Evolutionary conservation across 2,329 filamentous ascomycete genomes (phyloP).

Genomic region (Aspergillus nomiae): DNA sequence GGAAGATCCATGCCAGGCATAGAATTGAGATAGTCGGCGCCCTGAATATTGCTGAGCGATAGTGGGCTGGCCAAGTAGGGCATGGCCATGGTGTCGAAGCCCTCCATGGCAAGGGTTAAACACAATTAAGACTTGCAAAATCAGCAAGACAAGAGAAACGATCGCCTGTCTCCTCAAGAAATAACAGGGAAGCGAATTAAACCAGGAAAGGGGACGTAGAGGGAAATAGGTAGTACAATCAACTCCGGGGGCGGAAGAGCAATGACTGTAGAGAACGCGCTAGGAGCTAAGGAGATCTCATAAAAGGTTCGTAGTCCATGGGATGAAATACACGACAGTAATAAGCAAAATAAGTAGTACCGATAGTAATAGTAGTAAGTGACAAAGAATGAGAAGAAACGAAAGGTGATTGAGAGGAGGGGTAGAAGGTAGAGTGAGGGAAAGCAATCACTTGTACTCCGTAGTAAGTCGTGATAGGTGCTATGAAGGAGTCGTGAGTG

Average conservation of each 20-base stretch:
- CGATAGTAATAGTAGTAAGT: slow-evolving; percentile 11
- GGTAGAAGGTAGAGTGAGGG: slow-evolving; percentile 1
- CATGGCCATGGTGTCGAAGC: slow-evolving; percentile 64
- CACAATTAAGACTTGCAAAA: slow-evolving; percentile 1
- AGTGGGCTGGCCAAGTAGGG: slow-evolving; percentile 63
- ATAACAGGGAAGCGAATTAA: background rate
- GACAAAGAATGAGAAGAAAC: slow-evolving; percentile 14
- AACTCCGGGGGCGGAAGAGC: slow-evolving; percentile 5
- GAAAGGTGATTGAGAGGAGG: slow-evolving; percentile 2
- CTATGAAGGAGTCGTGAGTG: slow-evolving; percentile 19
- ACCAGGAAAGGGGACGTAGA: background rate
- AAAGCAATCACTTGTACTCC: slow-evolving; percentile 2
- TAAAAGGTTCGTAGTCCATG: slow-evolving; percentile 1
- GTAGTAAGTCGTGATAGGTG: slow-evolving; percentile 7
- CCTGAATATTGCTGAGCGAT: slow-evolving; percentile 55
- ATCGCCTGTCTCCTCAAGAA: background rate
- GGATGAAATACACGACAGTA: slow-evolving; percentile 2
- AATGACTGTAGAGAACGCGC: slow-evolving; percentile 13
- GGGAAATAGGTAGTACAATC: background rate
- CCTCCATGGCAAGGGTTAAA: slow-evolving; percentile 48
- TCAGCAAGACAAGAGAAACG: background rate
- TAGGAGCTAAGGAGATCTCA: slow-evolving; percentile 13
- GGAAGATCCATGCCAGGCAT: slow-evolving; percentile 57
- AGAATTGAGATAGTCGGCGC: slow-evolving; percentile 49
- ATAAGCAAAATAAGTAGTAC: slow-evolving; percentile 8